A percentile compares a stretch with the other conserved stretches of the same genome.
Evolutionary conservation across 441 rosid species (phyloP).

Genomic region (Brassica balearica): DNA sequence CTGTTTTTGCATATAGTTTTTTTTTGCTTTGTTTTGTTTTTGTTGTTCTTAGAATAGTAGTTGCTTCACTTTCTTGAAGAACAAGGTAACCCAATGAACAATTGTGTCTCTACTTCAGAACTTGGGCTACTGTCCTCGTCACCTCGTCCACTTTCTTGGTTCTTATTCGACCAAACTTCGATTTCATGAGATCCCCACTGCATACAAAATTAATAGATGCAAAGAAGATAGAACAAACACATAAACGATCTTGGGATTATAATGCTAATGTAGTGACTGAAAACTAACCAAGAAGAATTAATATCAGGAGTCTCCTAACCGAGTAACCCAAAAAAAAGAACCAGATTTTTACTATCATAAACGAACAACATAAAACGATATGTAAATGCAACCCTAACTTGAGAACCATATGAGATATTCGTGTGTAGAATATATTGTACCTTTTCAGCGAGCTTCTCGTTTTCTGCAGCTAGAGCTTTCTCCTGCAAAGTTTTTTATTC

Average conservation of each 20-base stretch:
- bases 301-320: slow-evolving; percentile 9
- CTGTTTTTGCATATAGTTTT: slow-evolving; percentile 17
- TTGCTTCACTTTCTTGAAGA: slow-evolving; percentile 52
- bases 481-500: slow-evolving; percentile 57
- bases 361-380: slow-evolving; percentile 15
- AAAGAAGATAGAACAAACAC: slow-evolving; percentile 11
- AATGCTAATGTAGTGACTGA: not conserved
- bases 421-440: slow-evolving; percentile 44
- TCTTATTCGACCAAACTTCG: slow-evolving; percentile 30
- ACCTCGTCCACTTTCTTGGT: slow-evolving; percentile 36
- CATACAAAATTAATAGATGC: slow-evolving; percentile 9
- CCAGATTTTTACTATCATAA: not conserved
- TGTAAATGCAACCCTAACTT: slow-evolving; percentile 36
- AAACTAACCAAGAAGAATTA: slow-evolving; percentile 2
- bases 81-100: slow-evolving; percentile 76
- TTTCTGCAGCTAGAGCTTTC: slow-evolving; percentile 65
- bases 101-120: slow-evolving; percentile 89
- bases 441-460: slow-evolving; percentile 66
- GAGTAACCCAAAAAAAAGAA: not conserved
- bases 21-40: not conserved
- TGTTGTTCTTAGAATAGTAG: not conserved
- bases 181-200: slow-evolving; percentile 42
- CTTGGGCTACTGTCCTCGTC: slow-evolving; percentile 59
- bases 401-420: slow-evolving; percentile 11
- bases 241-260: not conserved